phyloP scores from a whole-genome alignment of 2,329 filamentous ascomycete species.

The Lachnellula subtilissima region DNA sequence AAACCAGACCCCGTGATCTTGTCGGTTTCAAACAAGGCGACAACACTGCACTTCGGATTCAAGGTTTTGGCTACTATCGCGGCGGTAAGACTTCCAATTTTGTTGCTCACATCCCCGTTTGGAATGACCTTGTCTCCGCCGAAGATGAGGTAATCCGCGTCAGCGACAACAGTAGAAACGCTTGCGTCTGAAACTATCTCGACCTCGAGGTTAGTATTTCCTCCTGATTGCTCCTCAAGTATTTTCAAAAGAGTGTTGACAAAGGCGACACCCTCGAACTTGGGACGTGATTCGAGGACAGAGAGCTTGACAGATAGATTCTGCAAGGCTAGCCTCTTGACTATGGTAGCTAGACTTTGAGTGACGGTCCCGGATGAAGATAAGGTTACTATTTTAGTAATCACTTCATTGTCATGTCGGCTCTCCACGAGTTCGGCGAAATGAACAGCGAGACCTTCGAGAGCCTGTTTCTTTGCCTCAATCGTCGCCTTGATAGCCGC shows the following conservation, averaged over 20 bases:
- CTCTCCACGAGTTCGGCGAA: slow-evolving; percentile 11
- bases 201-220: slow-evolving; percentile 25
- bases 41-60: slow-evolving; percentile 41
- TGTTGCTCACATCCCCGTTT: slow-evolving; percentile 59
- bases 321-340: slow-evolving; percentile 35
- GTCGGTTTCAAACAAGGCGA: slow-evolving; percentile 55
- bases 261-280: slow-evolving; percentile 59
- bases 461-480: slow-evolving; percentile 4
- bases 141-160: slow-evolving; percentile 55
- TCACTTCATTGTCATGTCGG: slow-evolving; percentile 5
- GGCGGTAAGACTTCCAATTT: slow-evolving; percentile 58
- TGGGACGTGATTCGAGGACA: slow-evolving; percentile 62
- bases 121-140: slow-evolving; percentile 59
- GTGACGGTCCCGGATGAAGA: slow-evolving; percentile 60
- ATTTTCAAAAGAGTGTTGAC: slow-evolving; percentile 37
- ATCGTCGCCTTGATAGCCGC: slow-evolving; percentile 22
- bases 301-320: slow-evolving; percentile 46
- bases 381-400: slow-evolving; percentile 43
- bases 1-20: slow-evolving; percentile 51
- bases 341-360: slow-evolving; percentile 36
- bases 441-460: slow-evolving; percentile 4
- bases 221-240: slow-evolving; percentile 23
- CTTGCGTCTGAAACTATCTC: slow-evolving; percentile 53
- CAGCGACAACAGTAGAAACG: slow-evolving; percentile 46
- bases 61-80: slow-evolving; percentile 50